Conservation (phyloP, 2,329 filamentous ascomycete genomes). For the Graphilbum fragrans region DNA sequence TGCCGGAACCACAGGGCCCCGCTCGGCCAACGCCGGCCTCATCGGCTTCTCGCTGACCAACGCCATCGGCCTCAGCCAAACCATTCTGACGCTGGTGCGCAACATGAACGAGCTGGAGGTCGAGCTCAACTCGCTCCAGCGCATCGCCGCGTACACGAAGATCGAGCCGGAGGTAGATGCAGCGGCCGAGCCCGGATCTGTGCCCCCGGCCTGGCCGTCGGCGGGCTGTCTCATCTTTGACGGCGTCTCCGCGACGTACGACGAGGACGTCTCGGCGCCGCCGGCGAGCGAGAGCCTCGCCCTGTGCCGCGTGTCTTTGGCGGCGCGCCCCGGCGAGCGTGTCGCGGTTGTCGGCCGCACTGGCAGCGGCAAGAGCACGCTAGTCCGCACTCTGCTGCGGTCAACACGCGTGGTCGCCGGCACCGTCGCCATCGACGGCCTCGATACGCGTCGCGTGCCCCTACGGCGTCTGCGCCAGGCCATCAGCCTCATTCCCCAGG, state of each 20-base stretch:
- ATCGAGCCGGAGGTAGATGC: slow-evolving; percentile 15
- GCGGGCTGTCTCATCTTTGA: no score
- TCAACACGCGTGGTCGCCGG: slow-evolving; percentile 76
- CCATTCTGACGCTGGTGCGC: slow-evolving; percentile 38
- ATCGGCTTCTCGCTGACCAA: slow-evolving; percentile 45
- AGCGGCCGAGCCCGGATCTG: no score
- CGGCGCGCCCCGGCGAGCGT: slow-evolving; percentile 49
- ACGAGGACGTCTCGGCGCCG: no score
- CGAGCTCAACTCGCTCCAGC: slow-evolving; percentile 36
- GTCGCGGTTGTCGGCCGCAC: slow-evolving; percentile 86
- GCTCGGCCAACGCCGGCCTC: slow-evolving; percentile 28
- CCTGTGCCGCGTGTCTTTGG: neutral
- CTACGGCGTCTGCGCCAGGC: slow-evolving; percentile 79
- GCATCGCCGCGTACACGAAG: slow-evolving; percentile 15
- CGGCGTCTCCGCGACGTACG: no score
- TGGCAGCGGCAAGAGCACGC: slow-evolving; percentile 81
- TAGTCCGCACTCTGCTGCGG: slow-evolving; percentile 79
- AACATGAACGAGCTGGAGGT: slow-evolving; percentile 44
- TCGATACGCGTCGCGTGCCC: slow-evolving; percentile 77
- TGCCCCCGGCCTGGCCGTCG: no score
- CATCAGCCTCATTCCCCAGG: slow-evolving; percentile 90
- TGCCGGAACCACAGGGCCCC: no score
- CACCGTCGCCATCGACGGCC: slow-evolving; percentile 69
- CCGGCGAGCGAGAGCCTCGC: no score
- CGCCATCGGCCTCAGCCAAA: slow-evolving; percentile 38